A percentile compares a stretch with the other conserved stretches of the same genome.
Evolutionary conservation across 2,329 filamentous ascomycete species (phyloP).

Genomic region (Penicillium freii): DNA sequence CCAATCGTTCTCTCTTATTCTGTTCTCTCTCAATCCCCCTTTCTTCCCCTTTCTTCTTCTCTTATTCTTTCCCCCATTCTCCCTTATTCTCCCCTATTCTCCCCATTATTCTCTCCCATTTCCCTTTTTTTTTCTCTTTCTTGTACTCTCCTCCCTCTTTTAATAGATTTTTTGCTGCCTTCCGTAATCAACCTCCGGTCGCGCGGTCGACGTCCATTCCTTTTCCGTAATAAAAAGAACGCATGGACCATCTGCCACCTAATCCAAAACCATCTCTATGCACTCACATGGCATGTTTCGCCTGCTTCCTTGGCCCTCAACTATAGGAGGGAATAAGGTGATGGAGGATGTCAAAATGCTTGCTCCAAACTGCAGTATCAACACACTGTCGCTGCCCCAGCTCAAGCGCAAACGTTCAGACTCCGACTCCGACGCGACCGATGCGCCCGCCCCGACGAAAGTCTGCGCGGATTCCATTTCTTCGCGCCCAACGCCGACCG

Average conservation of each 20-base stretch:
- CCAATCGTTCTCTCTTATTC: neutral
- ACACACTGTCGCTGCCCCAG: slow-evolving; percentile 40
- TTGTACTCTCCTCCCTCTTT: slow-evolving; percentile 10
- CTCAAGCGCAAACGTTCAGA: slow-evolving; percentile 60
- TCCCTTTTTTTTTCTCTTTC: slow-evolving; percentile 6
- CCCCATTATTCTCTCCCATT: neutral
- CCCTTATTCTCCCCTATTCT: slow-evolving; percentile 1
- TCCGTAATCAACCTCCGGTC: slow-evolving; percentile 22
- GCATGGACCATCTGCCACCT: slow-evolving; percentile 19
- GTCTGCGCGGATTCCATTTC: slow-evolving; percentile 30
- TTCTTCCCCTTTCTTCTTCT: slow-evolving; percentile 6
- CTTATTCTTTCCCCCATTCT: slow-evolving; percentile 12
- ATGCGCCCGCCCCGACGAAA: slow-evolving; percentile 33
- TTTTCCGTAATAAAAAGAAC: slow-evolving; percentile 17
- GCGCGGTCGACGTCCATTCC: slow-evolving; percentile 25
- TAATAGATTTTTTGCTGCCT: slow-evolving; percentile 13
- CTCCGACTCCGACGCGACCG: slow-evolving; percentile 50
- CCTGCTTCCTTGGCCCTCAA: slow-evolving; percentile 47
- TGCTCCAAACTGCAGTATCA: slow-evolving; percentile 35
- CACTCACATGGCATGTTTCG: slow-evolving; percentile 51
- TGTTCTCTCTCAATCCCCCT: neutral
- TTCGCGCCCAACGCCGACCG: slow-evolving; percentile 9
- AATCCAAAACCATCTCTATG: slow-evolving; percentile 16
- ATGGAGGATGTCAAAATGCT: slow-evolving; percentile 47
- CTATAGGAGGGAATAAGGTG: slow-evolving; percentile 48